Conservation (phyloP, 306 rosid genomes). For the Acacia melanoxylon region DNA sequence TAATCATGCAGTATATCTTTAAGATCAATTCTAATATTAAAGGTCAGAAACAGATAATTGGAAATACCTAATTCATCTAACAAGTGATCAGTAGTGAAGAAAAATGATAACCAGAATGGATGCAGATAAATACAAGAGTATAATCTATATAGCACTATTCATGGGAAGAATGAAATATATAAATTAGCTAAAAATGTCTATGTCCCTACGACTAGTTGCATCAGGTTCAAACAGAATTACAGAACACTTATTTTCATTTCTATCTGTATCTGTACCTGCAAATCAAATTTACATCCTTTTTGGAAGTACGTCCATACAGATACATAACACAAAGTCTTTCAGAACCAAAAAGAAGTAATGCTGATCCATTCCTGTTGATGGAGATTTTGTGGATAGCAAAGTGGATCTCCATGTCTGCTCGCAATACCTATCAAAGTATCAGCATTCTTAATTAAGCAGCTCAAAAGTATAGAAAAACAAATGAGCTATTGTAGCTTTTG, state of each 20-base stretch:
- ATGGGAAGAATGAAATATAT: neutral
- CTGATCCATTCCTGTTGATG: slow-evolving; percentile 75
- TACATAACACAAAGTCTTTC: slow-evolving; percentile 69
- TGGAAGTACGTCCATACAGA: slow-evolving; percentile 70
- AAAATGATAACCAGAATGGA: neutral
- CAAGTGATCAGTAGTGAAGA: slow-evolving; percentile 22
- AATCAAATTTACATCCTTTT: slow-evolving; percentile 51
- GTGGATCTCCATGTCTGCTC: slow-evolving; percentile 54
- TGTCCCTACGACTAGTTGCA: slow-evolving; percentile 30
- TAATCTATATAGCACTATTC: neutral
- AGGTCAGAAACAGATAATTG: neutral
- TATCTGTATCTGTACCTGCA: slow-evolving; percentile 60
- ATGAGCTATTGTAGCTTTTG: neutral
- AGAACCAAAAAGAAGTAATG: slow-evolving; percentile 65
- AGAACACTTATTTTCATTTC: neutral
- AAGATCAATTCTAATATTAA: slow-evolving; percentile 6
- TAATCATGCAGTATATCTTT: slow-evolving; percentile 7
- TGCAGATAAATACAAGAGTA: neutral
- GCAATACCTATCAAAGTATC: slow-evolving; percentile 61
- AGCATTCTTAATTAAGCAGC: slow-evolving; percentile 1
- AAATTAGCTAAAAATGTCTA: neutral
- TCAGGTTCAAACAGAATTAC: neutral
- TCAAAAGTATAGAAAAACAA: neutral
- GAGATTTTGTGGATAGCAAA: slow-evolving; percentile 67
- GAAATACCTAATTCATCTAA: neutral